Conservation (phyloP, 495 filamentous ascomycete genomes). For the Parachaetomium inaequale region DNA sequence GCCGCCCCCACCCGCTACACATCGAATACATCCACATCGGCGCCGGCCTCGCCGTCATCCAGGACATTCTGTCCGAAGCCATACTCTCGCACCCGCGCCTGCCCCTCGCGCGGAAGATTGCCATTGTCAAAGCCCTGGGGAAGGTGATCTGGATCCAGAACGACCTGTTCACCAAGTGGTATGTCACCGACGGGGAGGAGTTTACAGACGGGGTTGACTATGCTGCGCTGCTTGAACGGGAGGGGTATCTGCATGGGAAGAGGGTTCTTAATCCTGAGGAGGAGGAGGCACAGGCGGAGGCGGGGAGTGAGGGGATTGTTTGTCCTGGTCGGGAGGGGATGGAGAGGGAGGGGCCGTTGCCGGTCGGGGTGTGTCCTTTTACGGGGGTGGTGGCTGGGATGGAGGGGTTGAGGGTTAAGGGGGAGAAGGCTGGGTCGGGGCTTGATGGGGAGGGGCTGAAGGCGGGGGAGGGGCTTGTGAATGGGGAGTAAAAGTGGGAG, state of each 20-base stretch:
- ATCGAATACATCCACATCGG: conserved; percentile 76
- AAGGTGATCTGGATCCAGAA: conserved; percentile 71
- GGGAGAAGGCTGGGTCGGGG: background rate
- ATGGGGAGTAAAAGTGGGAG: background rate
- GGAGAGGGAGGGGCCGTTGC: background rate
- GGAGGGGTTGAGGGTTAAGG: conserved; percentile 13
- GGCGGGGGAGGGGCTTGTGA: background rate
- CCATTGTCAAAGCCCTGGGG: conserved; percentile 60
- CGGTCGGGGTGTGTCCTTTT: conserved; percentile 24
- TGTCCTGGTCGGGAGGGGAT: background rate
- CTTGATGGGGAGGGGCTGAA: background rate
- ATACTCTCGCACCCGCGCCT: conserved; percentile 66
- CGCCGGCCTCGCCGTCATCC: conserved; percentile 62
- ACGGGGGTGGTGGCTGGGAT: conserved; percentile 18
- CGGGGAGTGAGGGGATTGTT: conserved; percentile 19
- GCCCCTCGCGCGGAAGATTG: conserved; percentile 59
- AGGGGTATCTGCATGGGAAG: conserved; percentile 56
- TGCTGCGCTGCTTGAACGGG: conserved; percentile 52
- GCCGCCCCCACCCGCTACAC: conserved; percentile 60
- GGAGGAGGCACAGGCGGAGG: conserved; percentile 12
- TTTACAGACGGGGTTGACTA: conserved; percentile 58
- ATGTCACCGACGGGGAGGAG: conserved; percentile 68
- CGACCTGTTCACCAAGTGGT: conserved; percentile 74
- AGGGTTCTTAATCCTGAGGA: conserved; percentile 37
- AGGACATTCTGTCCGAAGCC: conserved; percentile 70